A percentile compares a stretch with the other conserved stretches of the same genome.
Conservation (phyloP, 805 yeast species). For the Saccharomycopsis oosterbeekiorum region DNA sequence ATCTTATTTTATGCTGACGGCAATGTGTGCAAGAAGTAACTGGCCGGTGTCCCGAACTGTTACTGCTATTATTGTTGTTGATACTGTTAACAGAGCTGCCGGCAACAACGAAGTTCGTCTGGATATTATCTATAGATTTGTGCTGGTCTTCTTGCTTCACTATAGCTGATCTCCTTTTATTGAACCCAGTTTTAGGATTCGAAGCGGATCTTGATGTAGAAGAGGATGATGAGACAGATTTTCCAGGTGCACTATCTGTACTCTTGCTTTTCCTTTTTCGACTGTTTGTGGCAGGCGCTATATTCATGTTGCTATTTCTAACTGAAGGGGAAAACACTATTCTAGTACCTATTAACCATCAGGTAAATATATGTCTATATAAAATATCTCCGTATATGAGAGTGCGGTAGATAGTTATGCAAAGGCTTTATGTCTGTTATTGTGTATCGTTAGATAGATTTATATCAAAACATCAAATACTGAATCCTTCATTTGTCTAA, state of each 20-base stretch:
- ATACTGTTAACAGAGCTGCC: neutral
- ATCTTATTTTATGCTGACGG: constrained; percentile 87
- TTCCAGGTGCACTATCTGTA: neutral
- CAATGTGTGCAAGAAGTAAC: constrained; percentile 92
- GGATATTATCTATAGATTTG: neutral
- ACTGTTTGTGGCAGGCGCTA: constrained; percentile 9
- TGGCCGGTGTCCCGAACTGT: constrained; percentile 58
- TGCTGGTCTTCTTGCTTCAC: neutral
- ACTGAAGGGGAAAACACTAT: neutral
- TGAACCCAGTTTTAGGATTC: neutral
- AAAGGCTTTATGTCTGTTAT: too few species aligned
- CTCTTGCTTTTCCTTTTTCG: neutral
- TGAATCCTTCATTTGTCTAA: too few species aligned
- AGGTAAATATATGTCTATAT: too few species aligned
- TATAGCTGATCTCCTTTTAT: neutral
- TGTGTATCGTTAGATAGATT: too few species aligned
- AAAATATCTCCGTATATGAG: too few species aligned
- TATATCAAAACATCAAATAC: too few species aligned
- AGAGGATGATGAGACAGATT: neutral
- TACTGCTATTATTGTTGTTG: neutral
- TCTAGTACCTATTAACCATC: too few species aligned
- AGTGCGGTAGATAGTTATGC: too few species aligned
- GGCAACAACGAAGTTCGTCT: neutral
- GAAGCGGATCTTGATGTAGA: neutral
- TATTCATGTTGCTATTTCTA: constrained; percentile 4